Percentiles rank a stretch among this genome's conserved stretches.
These are phyloP conservation scores for Selaginella tamariscina DNA, from an alignment of 75 land plant genomes.

Conservation along the genomic window DNA sequence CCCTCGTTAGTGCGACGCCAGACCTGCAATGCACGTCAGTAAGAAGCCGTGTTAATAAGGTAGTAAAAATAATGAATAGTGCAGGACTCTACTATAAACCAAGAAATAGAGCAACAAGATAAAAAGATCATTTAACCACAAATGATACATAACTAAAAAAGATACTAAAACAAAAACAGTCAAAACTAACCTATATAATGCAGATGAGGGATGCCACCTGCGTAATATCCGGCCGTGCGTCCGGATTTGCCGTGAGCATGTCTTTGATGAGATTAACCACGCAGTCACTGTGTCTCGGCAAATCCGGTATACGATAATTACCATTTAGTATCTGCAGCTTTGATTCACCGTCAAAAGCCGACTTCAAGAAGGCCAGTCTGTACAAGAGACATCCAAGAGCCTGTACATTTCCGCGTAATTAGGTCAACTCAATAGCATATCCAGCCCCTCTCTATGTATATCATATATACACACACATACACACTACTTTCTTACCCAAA, in stretches of 20 bases:
- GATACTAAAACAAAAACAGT: background rate
- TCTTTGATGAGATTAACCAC: slow-evolving; percentile 67
- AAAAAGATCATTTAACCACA: no score
- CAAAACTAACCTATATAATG: slow-evolving; percentile 93
- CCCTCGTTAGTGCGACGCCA: slow-evolving; percentile 85
- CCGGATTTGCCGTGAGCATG: slow-evolving; percentile 74
- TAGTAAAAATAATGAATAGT: no score
- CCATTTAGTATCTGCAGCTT: slow-evolving; percentile 93
- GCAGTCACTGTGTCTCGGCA: slow-evolving; percentile 59
- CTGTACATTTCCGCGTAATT: slow-evolving; percentile 32
- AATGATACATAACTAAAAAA: background rate
- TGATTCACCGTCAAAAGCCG: slow-evolving; percentile 98
- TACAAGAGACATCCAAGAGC: slow-evolving; percentile 94
- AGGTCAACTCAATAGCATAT: no score
- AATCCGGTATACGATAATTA: slow-evolving; percentile 83
- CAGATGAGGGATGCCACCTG: slow-evolving; percentile 94
- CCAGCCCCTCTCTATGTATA: no score
- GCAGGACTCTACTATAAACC: no score
- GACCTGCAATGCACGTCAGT: slow-evolving; percentile 44
- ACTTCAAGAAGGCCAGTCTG: slow-evolving; percentile 76
- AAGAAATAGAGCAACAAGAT: no score
- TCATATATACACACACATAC: no score
- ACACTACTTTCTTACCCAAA: slow-evolving; percentile 40
- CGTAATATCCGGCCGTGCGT: slow-evolving; percentile 82
- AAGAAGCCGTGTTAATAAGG: no score